Evolutionary conservation across 2,329 filamentous ascomycete species (phyloP).

Genomic region (Cytospora leucostoma): DNA sequence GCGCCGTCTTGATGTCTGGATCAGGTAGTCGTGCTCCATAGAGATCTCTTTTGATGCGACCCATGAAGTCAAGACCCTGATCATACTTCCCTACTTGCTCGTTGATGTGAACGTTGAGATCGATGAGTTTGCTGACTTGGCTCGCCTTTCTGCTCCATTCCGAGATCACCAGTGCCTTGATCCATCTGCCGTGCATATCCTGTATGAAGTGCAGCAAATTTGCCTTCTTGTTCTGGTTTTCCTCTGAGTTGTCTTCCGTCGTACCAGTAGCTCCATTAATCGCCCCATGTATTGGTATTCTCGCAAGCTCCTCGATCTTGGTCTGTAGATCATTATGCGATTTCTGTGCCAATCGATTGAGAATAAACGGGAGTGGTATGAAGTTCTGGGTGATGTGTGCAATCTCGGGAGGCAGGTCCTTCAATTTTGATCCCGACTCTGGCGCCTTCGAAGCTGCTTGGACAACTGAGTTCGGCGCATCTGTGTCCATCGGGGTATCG

Average conservation of each 20-base stretch:
- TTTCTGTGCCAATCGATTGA: slow-evolving; percentile 78
- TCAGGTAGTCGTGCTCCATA: slow-evolving; percentile 76
- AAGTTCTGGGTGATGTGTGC: slow-evolving; percentile 75
- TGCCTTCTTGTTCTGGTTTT: slow-evolving; percentile 76
- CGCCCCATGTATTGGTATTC: slow-evolving; percentile 61
- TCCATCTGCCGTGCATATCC: slow-evolving; percentile 80
- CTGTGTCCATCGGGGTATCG: slow-evolving; percentile 32
- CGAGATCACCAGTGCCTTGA: slow-evolving; percentile 86
- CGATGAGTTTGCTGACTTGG: slow-evolving; percentile 83
- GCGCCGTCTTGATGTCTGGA: slow-evolving; percentile 86
- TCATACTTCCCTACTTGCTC: slow-evolving; percentile 63
- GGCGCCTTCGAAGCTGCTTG: slow-evolving; percentile 32
- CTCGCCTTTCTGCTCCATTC: slow-evolving; percentile 84
- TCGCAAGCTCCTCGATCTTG: slow-evolving; percentile 68
- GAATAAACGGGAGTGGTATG: slow-evolving; percentile 71
- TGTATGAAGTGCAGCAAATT: slow-evolving; percentile 76
- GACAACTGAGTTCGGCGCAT: slow-evolving; percentile 29
- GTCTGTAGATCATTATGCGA: slow-evolving; percentile 78
- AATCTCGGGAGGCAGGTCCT: slow-evolving; percentile 63
- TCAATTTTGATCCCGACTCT: slow-evolving; percentile 41
- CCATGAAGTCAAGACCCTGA: slow-evolving; percentile 61
- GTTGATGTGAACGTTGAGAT: slow-evolving; percentile 76
- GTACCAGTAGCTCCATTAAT: slow-evolving; percentile 50
- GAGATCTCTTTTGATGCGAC: slow-evolving; percentile 73
- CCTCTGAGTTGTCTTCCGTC: slow-evolving; percentile 58